Conservation (phyloP, 1,139 yeast genomes). For the Lodderomyces beijingensis region DNA sequence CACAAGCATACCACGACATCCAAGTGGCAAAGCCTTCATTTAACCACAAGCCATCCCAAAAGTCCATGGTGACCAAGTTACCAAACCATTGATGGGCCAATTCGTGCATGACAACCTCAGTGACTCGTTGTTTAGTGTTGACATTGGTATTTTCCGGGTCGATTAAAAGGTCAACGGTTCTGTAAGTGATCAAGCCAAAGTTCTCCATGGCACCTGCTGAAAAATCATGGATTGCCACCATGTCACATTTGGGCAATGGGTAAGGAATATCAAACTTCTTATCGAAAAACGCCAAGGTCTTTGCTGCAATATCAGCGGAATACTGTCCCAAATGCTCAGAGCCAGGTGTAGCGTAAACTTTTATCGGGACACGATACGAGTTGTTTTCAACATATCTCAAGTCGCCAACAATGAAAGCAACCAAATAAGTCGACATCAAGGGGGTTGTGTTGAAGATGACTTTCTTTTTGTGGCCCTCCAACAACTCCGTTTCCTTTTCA, state of each 20-base stretch:
- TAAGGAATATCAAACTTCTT: slow-evolving; percentile 51
- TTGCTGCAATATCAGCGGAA: slow-evolving; percentile 49
- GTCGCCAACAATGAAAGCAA: slow-evolving; percentile 77
- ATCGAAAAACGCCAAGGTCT: slow-evolving; percentile 49
- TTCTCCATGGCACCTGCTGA: slow-evolving; percentile 64
- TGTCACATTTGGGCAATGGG: slow-evolving; percentile 57
- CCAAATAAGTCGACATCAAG: slow-evolving; percentile 71
- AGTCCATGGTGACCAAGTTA: slow-evolving; percentile 58
- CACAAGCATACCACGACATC: slow-evolving; percentile 52
- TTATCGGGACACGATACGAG: slow-evolving; percentile 60
- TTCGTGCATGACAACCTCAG: slow-evolving; percentile 59
- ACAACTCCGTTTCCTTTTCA: slow-evolving; percentile 43
- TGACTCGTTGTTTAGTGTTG: slow-evolving; percentile 46
- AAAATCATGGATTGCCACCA: slow-evolving; percentile 55
- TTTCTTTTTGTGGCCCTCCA: slow-evolving; percentile 47
- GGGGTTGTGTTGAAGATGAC: slow-evolving; percentile 56
- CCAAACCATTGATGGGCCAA: slow-evolving; percentile 69
- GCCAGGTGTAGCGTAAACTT: slow-evolving; percentile 53
- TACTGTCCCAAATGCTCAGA: slow-evolving; percentile 46
- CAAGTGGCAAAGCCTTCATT: slow-evolving; percentile 64
- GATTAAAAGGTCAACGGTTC: slow-evolving; percentile 50
- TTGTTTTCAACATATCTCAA: slow-evolving; percentile 65
- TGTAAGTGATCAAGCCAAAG: slow-evolving; percentile 53
- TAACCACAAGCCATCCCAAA: slow-evolving; percentile 64
- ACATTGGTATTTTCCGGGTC: slow-evolving; percentile 44